These are phyloP conservation scores for Salicornia ramosissima DNA, from an alignment of 148 eudicot genomes.

Conservation along the genomic window DNA sequence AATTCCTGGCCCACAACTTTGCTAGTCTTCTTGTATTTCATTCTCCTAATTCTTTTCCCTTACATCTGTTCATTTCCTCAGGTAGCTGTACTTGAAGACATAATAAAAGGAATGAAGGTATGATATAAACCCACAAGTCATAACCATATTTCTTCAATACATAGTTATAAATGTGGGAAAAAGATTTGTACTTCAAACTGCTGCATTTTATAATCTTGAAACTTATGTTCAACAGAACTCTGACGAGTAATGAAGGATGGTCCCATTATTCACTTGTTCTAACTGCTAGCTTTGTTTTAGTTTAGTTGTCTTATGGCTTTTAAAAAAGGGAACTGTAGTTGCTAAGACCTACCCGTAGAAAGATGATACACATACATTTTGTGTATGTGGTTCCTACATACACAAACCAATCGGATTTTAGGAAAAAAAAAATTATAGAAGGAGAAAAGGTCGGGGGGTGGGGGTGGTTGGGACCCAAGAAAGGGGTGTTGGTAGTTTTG, in stretches of 20 bases:
- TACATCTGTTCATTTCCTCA: constrained; percentile 10
- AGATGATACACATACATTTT: too few species aligned
- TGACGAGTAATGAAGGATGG: background rate
- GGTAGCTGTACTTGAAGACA: constrained; percentile 91
- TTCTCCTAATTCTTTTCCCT: background rate
- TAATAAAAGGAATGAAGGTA: constrained; percentile 89
- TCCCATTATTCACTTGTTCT: background rate
- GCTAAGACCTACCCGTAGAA: background rate
- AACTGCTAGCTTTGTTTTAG: background rate
- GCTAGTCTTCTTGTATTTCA: background rate
- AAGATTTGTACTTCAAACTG: background rate
- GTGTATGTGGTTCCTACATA: too few species aligned
- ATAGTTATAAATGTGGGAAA: background rate
- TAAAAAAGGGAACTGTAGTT: background rate
- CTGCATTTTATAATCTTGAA: background rate
- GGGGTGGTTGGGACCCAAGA: too few species aligned
- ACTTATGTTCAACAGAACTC: background rate
- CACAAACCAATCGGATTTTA: too few species aligned
- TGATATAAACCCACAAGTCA: constrained; percentile 8
- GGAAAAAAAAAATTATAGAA: too few species aligned
- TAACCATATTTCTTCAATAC: background rate
- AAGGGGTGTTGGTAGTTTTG: too few species aligned
- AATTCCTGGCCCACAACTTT: background rate
- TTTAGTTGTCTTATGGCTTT: background rate
- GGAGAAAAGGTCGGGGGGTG: too few species aligned